These are phyloP conservation scores for Triticum urartu DNA, from an alignment of 176 grass and related monocot species.

Conservation along the genomic window DNA sequence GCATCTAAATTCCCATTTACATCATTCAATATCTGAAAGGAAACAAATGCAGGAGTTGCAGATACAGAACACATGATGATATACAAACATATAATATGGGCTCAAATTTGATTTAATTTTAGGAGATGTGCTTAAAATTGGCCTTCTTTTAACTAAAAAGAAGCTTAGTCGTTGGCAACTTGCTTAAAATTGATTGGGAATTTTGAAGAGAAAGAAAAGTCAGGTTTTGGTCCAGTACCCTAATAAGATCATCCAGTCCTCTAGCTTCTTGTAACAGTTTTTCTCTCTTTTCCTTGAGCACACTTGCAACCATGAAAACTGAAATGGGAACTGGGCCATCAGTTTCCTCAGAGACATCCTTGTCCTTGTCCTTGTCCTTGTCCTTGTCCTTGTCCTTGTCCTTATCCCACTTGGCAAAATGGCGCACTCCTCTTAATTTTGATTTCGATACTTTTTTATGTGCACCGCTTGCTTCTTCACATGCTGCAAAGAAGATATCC, in stretches of 20 bases:
- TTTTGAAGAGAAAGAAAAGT: neutral
- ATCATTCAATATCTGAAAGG: conserved; percentile 92
- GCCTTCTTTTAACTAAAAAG: neutral
- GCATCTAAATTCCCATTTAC: conserved; percentile 94
- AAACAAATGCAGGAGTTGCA: conserved; percentile 21
- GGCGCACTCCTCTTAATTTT: conserved; percentile 75
- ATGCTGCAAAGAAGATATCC: conserved; percentile 71
- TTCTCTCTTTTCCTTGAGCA: conserved; percentile 96
- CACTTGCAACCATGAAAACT: conserved; percentile 98
- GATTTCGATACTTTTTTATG: conserved; percentile 75
- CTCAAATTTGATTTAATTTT: neutral
- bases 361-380: conserved; percentile 63
- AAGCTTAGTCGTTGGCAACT: neutral
- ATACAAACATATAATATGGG: neutral
- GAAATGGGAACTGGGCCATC: conserved; percentile 94
- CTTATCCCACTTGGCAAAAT: conserved; percentile 86
- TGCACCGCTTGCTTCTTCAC: conserved; percentile 71
- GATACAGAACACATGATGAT: neutral
- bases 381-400: conserved; percentile 53
- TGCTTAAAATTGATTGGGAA: neutral
- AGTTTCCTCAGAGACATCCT: conserved; percentile 37
- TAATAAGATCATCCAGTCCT: conserved; percentile 93
- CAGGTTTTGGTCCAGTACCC: conserved; percentile 38
- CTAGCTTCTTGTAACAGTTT: conserved; percentile 85
- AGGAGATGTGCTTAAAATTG: neutral